Percentiles rank a stretch among this genome's conserved stretches.
Conservation (phyloP, 129 eudicot genomes). For the Flaveria brownii region DNA sequence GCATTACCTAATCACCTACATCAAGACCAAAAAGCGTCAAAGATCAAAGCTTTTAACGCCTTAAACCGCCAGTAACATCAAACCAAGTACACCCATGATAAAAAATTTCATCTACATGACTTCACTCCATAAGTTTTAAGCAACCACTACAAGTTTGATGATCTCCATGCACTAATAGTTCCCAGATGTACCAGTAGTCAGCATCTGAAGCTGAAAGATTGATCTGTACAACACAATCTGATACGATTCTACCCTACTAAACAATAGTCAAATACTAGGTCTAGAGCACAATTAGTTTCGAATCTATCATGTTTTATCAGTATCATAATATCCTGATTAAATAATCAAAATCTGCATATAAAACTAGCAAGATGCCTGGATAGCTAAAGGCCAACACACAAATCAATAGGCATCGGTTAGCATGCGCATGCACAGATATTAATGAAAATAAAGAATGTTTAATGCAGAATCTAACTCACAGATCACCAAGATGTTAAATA, state of each 20-base stretch:
- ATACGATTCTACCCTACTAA: slow-evolving; percentile 13
- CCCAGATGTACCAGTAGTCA: slow-evolving; percentile 9
- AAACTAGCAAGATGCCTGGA: slow-evolving; percentile 36
- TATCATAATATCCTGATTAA: no score
- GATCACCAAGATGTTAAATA: slow-evolving; percentile 32
- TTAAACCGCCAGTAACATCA: not conserved
- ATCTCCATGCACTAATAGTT: not conserved
- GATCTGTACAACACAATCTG: slow-evolving; percentile 28
- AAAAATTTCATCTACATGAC: not conserved
- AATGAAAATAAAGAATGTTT: slow-evolving; percentile 37
- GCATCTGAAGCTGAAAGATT: slow-evolving; percentile 31
- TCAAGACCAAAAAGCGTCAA: not conserved
- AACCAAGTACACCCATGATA: not conserved
- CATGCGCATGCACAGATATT: slow-evolving; percentile 39
- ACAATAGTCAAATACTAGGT: slow-evolving; percentile 28
- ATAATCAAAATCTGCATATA: slow-evolving; percentile 5
- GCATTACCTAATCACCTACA: not conserved
- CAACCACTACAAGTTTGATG: not conserved
- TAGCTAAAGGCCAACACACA: slow-evolving; percentile 34
- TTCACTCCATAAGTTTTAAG: not conserved
- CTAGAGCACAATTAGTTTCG: slow-evolving; percentile 13
- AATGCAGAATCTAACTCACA: slow-evolving; percentile 40
- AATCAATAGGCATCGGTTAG: slow-evolving; percentile 29
- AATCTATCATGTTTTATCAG: slow-evolving; percentile 6
- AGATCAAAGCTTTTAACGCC: not conserved